A percentile compares a stretch with the other conserved stretches of the same genome.
Conservation (phyloP, 177 flowering plant genomes). For the Vitis hybrid region DNA sequence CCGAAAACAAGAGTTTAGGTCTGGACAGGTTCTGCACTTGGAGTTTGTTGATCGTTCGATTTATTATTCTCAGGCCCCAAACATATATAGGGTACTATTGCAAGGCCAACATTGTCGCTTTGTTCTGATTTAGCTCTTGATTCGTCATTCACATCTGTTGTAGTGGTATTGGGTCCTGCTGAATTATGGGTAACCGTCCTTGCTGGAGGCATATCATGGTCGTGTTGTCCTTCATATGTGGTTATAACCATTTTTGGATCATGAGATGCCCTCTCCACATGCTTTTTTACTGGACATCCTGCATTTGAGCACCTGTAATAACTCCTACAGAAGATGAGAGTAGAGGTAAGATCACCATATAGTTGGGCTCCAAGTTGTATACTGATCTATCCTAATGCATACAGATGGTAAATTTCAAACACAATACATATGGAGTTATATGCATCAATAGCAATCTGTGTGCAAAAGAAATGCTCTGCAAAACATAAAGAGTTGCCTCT, state of each 20-base stretch:
- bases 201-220: conserved; percentile 75
- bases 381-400: too few species aligned
- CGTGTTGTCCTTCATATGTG: conserved; percentile 89
- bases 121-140: conserved; percentile 14
- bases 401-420: too few species aligned
- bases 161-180: conserved; percentile 22
- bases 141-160: conserved; percentile 10
- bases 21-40: conserved; percentile 18
- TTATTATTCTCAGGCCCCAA: conserved; percentile 4
- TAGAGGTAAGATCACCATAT: background rate
- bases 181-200: conserved; percentile 49
- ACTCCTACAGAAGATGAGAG: conserved; percentile 54
- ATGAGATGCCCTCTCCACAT: conserved; percentile 92
- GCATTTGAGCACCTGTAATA: conserved; percentile 89
- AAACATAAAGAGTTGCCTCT: background rate
- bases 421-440: too few species aligned
- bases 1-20: conserved; percentile 7
- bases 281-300: conserved; percentile 93
- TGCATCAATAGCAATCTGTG: background rate
- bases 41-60: conserved; percentile 13
- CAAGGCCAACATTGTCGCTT: background rate
- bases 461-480: background rate
- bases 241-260: conserved; percentile 81
- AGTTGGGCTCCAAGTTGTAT: too few species aligned
- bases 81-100: background rate